Conservation (phyloP, 108 stramenopile genomes). For the Aurantiochytrium sp. region DNA sequence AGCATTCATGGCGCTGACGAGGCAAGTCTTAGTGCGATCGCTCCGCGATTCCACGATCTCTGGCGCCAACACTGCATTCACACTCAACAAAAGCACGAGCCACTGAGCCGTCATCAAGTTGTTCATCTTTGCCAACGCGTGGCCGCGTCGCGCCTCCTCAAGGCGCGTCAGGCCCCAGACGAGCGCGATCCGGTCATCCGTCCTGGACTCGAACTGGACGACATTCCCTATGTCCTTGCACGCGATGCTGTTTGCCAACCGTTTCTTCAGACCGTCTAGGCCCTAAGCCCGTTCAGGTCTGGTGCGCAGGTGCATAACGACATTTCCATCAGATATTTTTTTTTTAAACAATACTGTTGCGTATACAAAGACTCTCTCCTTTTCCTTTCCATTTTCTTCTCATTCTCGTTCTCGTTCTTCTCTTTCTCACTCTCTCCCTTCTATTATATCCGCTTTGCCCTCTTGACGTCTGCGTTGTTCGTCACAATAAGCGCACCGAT, state of each 20-base stretch:
- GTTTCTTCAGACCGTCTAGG: background rate
- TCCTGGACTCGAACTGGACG: background rate
- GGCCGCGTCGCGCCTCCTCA: background rate
- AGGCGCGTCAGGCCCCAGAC: background rate
- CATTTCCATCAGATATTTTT: background rate
- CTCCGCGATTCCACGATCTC: background rate
- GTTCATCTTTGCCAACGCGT: background rate
- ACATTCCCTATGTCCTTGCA: background rate
- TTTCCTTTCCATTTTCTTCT: background rate
- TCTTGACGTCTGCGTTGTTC: background rate
- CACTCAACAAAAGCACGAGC: background rate
- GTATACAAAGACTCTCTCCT: background rate
- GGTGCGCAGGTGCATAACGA: background rate
- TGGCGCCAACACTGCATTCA: background rate
- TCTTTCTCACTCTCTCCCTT: background rate
- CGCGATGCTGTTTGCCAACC: background rate
- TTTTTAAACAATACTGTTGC: background rate
- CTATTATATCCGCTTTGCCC: background rate
- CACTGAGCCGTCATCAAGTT: background rate
- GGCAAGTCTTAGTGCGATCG: background rate
- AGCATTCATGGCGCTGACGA: background rate
- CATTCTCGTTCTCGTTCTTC: background rate
- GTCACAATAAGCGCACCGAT: background rate
- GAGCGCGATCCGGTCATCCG: background rate
- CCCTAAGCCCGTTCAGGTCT: background rate